Percentiles rank a stretch among this genome's conserved stretches.
phyloP scores from a whole-genome alignment of 441 rosid genomes.

The Corymbia calophylla region DNA sequence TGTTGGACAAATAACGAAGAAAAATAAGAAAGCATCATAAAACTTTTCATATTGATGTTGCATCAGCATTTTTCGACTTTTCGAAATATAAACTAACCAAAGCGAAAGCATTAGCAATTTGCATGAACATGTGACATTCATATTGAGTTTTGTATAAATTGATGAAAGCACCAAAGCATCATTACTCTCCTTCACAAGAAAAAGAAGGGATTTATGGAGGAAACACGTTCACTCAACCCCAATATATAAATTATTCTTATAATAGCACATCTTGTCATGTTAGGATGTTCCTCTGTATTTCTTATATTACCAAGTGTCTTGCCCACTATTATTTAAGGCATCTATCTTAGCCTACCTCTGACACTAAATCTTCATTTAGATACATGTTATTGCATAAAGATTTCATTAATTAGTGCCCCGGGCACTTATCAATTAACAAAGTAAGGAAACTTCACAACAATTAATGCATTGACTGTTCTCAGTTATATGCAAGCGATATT shows the following conservation, averaged over 20 bases:
- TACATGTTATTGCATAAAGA: not conserved
- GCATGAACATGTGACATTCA: not conserved
- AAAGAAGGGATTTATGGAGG: not conserved
- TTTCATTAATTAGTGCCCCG: not conserved
- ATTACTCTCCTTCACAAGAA: not conserved
- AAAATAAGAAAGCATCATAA: not conserved
- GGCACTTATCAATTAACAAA: not conserved
- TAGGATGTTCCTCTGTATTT: not conserved
- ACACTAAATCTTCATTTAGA: not conserved
- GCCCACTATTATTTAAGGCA: not conserved
- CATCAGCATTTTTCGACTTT: not conserved
- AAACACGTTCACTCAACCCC: not conserved
- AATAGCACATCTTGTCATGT: not conserved
- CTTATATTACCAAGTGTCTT: not conserved
- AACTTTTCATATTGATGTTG: not conserved
- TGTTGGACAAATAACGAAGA: not conserved
- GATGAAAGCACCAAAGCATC: not conserved
- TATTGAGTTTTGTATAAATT: not conserved
- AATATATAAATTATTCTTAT: not conserved
- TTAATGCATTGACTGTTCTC: not conserved
- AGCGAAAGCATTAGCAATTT: not conserved
- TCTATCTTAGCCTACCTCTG: not conserved
- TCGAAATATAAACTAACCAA: not conserved
- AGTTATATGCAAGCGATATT: not conserved
- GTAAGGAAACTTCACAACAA: not conserved